Conservation (phyloP, 2,329 filamentous ascomycete species). For the Aspergillus candidus region DNA sequence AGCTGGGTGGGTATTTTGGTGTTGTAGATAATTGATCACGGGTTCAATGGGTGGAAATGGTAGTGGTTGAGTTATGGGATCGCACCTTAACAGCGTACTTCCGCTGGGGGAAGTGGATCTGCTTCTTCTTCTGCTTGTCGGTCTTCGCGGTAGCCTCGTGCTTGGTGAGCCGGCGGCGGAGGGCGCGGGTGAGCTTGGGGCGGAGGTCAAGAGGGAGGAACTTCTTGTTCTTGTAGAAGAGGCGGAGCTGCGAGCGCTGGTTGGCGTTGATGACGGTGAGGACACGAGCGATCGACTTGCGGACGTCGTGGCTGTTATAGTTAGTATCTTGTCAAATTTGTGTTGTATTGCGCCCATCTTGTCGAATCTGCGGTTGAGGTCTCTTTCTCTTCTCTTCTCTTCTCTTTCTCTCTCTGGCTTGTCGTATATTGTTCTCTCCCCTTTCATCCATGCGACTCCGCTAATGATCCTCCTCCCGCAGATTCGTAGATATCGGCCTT, state of each 20-base stretch:
- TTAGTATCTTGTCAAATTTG: conserved; percentile 20
- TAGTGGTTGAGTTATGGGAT: neutral
- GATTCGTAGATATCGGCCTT: neutral
- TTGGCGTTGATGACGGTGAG: conserved; percentile 99
- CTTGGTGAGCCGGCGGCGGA: conserved; percentile 89
- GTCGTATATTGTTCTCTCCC: neutral
- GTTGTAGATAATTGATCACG: neutral
- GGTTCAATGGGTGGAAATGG: neutral
- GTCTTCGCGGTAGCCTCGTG: conserved; percentile 79
- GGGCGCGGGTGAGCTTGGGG: conserved; percentile 95
- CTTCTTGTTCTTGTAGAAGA: conserved; percentile 99
- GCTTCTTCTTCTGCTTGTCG: conserved; percentile 95
- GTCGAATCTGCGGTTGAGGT: neutral
- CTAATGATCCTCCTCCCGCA: neutral
- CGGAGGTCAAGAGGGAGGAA: conserved; percentile 98
- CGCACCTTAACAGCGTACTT: conserved; percentile 98
- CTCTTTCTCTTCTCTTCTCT: conserved; percentile 1
- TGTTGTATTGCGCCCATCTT: conserved; percentile 3
- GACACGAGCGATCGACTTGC: conserved; percentile 98
- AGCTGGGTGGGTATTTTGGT: neutral
- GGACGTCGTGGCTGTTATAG: conserved; percentile 80
- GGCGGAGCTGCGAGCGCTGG: conserved; percentile 93
- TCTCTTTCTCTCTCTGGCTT: conserved; percentile 3
- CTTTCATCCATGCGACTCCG: neutral
- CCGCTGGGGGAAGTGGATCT: conserved; percentile 93